Conservation (phyloP, 2,329 filamentous ascomycete genomes). For the Aspergillus sp. region DNA sequence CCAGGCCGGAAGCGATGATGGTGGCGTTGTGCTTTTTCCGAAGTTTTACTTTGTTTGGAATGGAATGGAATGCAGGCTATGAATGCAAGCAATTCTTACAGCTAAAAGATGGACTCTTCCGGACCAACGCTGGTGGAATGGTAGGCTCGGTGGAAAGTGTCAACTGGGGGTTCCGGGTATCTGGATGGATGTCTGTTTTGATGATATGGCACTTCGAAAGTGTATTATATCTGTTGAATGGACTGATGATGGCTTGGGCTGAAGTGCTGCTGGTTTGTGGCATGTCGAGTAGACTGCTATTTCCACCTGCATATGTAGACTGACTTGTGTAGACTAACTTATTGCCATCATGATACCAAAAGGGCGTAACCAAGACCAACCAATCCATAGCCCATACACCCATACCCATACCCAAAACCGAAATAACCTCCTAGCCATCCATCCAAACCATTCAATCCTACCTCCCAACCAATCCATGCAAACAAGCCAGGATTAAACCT, state of each 20-base stretch:
- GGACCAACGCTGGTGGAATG: too few relatives aligned
- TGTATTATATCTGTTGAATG: not conserved
- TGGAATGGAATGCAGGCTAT: slow-evolving; percentile 11
- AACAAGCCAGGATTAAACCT: slow-evolving; percentile 9
- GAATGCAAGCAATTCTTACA: slow-evolving; percentile 8
- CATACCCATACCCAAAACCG: slow-evolving; percentile 2
- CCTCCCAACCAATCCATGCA: slow-evolving; percentile 2
- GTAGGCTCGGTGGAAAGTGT: too few relatives aligned
- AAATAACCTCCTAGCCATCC: too few relatives aligned
- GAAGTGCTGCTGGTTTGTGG: not conserved
- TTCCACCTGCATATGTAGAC: slow-evolving; percentile 15
- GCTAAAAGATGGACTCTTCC: slow-evolving; percentile 38
- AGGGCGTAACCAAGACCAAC: not conserved
- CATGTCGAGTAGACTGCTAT: too few relatives aligned
- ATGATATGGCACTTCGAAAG: too few relatives aligned
- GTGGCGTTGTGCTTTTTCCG: slow-evolving; percentile 25
- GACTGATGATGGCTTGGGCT: not conserved
- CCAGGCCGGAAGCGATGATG: slow-evolving; percentile 19
- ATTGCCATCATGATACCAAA: too few relatives aligned
- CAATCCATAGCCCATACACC: not conserved
- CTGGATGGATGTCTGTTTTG: slow-evolving; percentile 37
- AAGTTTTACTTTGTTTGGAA: slow-evolving; percentile 19
- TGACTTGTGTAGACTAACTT: slow-evolving; percentile 20
- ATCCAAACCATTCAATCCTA: not conserved
- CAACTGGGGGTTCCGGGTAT: slow-evolving; percentile 70